Evolutionary conservation across 2,329 filamentous ascomycete species (phyloP).

Genomic region (Fusarium phyllophilum): DNA sequence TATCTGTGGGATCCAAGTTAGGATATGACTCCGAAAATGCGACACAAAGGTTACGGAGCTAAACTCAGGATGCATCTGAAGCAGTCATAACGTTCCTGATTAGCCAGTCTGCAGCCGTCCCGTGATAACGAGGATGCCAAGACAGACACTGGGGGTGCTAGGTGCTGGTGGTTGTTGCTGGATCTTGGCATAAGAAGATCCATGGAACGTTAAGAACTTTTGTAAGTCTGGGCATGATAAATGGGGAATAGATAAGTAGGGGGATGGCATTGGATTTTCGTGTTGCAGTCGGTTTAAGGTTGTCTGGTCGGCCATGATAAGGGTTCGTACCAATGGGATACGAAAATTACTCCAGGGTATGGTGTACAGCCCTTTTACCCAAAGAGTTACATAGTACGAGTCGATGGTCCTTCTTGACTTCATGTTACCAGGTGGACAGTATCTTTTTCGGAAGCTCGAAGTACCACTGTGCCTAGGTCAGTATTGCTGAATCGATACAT

Average conservation of each 20-base stretch:
- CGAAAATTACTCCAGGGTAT: slow-evolving; percentile 10
- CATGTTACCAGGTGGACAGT: not conserved
- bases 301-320: not conserved
- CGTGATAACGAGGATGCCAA: slow-evolving; percentile 34
- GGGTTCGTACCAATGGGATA: not conserved
- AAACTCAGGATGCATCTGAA: slow-evolving; percentile 13
- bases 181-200: slow-evolving; percentile 14
- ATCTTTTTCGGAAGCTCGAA: not conserved
- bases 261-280: not conserved
- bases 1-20: slow-evolving; percentile 28
- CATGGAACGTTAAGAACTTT: slow-evolving; percentile 29
- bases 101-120: slow-evolving; percentile 2
- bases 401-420: not conserved
- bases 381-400: too few relatives aligned
- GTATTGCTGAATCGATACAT: not conserved
- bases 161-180: slow-evolving; percentile 5
- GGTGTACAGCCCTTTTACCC: too few relatives aligned
- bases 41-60: slow-evolving; percentile 10
- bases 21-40: slow-evolving; percentile 24
- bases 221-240: slow-evolving; percentile 35
- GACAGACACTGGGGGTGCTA: slow-evolving; percentile 12
- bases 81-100: slow-evolving; percentile 12
- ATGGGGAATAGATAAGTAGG: slow-evolving; percentile 27
- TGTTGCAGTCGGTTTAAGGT: not conserved
- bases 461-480: not conserved